A percentile compares a stretch with the other conserved stretches of the same genome.
Evolutionary conservation across 805 yeast species (phyloP).

Genomic region (Wickerhamiella hasegawae): DNA sequence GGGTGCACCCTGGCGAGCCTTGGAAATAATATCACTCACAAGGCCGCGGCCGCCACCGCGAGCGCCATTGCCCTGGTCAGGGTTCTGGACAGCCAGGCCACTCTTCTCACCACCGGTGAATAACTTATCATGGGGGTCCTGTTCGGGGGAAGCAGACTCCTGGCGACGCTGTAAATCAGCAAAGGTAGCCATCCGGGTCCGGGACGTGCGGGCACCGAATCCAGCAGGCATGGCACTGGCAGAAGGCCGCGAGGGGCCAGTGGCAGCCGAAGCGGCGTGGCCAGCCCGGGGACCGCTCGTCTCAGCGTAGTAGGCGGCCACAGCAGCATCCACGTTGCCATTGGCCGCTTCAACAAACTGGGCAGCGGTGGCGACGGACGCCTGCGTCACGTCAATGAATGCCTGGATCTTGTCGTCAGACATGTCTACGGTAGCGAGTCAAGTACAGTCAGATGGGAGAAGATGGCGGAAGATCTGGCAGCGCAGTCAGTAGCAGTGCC

Average conservation of each 20-base stretch:
- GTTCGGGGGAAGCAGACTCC: background rate
- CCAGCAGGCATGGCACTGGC: background rate
- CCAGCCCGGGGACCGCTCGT: conserved; percentile 7
- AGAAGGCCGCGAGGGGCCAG: too few species aligned
- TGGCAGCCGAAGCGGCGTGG: too few species aligned
- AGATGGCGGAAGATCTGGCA: too few species aligned
- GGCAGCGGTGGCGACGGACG: conserved; percentile 26
- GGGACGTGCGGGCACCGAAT: background rate
- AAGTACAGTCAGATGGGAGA: background rate
- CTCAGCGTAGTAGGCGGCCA: conserved; percentile 6
- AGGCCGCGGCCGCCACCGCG: conserved; percentile 11
- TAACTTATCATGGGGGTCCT: conserved; percentile 19
- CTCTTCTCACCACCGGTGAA: conserved; percentile 56
- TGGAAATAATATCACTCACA: conserved; percentile 22
- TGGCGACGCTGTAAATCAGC: conserved; percentile 13
- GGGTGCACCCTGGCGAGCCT: conserved; percentile 18
- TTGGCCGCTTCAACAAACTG: conserved; percentile 22
- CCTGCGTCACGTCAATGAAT: conserved; percentile 25
- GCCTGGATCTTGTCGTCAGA: conserved; percentile 13
- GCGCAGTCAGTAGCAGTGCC: background rate
- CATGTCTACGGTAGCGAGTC: background rate
- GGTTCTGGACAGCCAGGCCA: conserved; percentile 62
- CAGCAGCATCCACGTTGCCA: conserved; percentile 19
- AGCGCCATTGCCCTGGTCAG: conserved; percentile 21
- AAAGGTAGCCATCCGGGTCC: conserved; percentile 18